A percentile compares a stretch with the other conserved stretches of the same genome.
Conservation (phyloP, 176 grass and related monocot species). For the Metroxylon sagu region DNA sequence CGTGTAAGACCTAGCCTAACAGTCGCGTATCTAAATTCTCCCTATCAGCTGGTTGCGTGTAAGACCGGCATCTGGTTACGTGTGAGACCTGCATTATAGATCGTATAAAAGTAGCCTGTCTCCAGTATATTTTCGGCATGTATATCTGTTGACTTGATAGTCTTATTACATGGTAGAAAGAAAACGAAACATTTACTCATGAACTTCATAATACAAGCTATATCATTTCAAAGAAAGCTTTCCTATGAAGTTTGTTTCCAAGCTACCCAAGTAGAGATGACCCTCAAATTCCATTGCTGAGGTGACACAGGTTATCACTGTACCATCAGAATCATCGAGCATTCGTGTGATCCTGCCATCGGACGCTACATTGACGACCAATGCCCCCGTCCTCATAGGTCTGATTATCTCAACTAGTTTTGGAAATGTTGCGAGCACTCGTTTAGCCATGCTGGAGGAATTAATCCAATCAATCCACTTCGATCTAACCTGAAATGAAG, state of each 20-base stretch:
- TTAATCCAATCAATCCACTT: conserved; percentile 25
- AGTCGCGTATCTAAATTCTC: no score
- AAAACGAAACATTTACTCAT: no score
- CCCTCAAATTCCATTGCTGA: conserved; percentile 51
- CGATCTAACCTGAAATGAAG: conserved; percentile 21
- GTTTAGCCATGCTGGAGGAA: conserved; percentile 26
- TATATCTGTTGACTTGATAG: no score
- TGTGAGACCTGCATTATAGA: no score
- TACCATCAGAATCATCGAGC: conserved; percentile 42
- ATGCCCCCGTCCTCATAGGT: conserved; percentile 10
- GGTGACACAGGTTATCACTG: conserved; percentile 47
- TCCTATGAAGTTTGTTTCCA: conserved; percentile 36
- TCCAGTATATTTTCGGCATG: no score
- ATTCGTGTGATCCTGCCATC: conserved; percentile 38
- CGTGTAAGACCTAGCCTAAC: no score
- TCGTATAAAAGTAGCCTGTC: no score
- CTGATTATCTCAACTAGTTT: conserved; percentile 4
- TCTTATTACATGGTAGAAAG: no score
- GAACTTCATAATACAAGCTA: no score
- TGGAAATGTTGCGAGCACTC: conserved; percentile 40
- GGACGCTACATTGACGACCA: conserved; percentile 45
- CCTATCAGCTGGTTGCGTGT: no score
- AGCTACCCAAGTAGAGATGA: conserved; percentile 52
- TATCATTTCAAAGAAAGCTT: conserved; percentile 7
- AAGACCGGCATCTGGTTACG: no score